phyloP scores from a whole-genome alignment of 148 eudicot species.

The Rheum nobile region DNA sequence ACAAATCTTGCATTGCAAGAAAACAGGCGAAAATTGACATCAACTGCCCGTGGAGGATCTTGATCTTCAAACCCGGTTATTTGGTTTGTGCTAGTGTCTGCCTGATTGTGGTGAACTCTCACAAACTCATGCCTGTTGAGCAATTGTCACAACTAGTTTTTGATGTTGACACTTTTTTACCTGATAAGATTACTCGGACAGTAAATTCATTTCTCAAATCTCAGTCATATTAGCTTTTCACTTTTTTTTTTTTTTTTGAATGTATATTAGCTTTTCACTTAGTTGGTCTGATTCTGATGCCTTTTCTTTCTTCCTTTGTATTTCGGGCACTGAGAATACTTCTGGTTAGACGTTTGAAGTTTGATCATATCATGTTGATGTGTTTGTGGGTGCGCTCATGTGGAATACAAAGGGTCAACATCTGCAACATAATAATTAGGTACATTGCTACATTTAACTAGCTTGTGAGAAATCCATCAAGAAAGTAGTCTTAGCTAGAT shows the following conservation, averaged over 20 bases:
- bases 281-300: background rate
- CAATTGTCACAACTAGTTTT: background rate
- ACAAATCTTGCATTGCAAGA: background rate
- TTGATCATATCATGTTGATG: too few relatives aligned
- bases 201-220: background rate
- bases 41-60: background rate
- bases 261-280: background rate
- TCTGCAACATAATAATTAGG: background rate
- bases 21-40: background rate
- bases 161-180: background rate
- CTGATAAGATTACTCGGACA: background rate
- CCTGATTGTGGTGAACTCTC: background rate
- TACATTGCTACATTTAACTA: background rate
- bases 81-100: background rate
- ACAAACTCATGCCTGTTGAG: background rate
- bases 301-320: background rate
- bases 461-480: background rate
- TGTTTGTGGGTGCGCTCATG: too few relatives aligned
- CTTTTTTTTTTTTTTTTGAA: too few relatives aligned
- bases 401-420: background rate
- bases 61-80: background rate
- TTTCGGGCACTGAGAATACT: background rate
- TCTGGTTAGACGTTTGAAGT: background rate
- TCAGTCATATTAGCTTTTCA: too few relatives aligned
- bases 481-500: background rate